phyloP scores from a whole-genome alignment of 2,329 filamentous ascomycete genomes.

The Cercospora berteroae region DNA sequence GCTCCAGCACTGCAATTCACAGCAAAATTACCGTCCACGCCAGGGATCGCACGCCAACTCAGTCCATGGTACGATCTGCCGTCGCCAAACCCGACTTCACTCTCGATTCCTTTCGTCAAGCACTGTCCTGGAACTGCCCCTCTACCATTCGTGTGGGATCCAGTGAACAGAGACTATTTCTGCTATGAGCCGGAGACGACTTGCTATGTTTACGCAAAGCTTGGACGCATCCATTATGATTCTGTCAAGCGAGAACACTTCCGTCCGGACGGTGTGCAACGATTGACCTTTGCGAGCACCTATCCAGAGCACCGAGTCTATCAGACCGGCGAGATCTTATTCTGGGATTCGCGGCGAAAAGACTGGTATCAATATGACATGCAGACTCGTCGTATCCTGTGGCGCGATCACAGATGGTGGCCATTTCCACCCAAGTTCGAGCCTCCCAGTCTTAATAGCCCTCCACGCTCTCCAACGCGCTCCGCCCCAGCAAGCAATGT shows the following conservation, averaged over 20 bases:
- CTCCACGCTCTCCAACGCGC: background rate
- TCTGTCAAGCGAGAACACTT: constrained; percentile 18
- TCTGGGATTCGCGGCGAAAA: constrained; percentile 15
- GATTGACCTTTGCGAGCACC: constrained; percentile 10
- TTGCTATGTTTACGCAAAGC: constrained; percentile 16
- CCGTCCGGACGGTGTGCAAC: constrained; percentile 7
- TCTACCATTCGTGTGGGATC: constrained; percentile 15
- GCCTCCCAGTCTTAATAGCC: constrained; percentile 5
- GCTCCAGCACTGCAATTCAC: constrained; percentile 14
- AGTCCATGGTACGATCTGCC: constrained; percentile 10
- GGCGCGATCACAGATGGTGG: constrained; percentile 18
- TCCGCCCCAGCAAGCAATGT: background rate
- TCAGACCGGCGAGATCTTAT: constrained; percentile 15
- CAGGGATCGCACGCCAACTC: constrained; percentile 3
- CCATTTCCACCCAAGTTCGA: constrained; percentile 16
- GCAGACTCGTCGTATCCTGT: constrained; percentile 12
- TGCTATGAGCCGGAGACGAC: constrained; percentile 19
- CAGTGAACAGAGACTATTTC: constrained; percentile 16
- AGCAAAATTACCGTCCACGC: background rate
- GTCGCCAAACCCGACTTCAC: background rate
- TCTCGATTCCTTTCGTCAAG: background rate
- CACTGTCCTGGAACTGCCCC: constrained; percentile 10
- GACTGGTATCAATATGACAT: constrained; percentile 19
- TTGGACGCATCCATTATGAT: constrained; percentile 16
- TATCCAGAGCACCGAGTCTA: constrained; percentile 17